These are phyloP conservation scores for Typha latifolia DNA, from an alignment of 176 grass and related monocot species.

Conservation along the genomic window DNA sequence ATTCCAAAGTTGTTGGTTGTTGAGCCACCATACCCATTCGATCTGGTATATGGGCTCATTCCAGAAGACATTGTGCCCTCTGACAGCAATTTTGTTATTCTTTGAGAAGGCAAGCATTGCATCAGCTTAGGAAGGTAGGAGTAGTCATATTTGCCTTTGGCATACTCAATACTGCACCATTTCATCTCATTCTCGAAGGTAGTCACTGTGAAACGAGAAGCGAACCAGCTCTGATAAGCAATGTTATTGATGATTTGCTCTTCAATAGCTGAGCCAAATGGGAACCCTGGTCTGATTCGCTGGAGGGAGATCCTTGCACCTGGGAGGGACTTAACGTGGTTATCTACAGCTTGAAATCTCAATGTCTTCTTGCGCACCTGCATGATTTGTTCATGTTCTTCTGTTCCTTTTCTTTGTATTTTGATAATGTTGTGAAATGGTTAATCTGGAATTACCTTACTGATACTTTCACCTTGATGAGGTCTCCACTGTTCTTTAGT, in stretches of 20 bases:
- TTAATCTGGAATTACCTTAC: constrained; percentile 20
- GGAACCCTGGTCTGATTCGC: constrained; percentile 44
- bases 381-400: background rate
- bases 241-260: constrained; percentile 42
- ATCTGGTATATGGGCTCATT: constrained; percentile 34
- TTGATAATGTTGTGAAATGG: background rate
- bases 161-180: constrained; percentile 61
- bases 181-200: constrained; percentile 99
- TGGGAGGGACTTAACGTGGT: constrained; percentile 30
- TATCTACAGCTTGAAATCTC: constrained; percentile 30
- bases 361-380: constrained; percentile 27
- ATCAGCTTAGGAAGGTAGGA: constrained; percentile 43
- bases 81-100: constrained; percentile 2
- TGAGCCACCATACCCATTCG: constrained; percentile 23
- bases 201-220: constrained; percentile 70
- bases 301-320: constrained; percentile 43
- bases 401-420: background rate
- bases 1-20: constrained; percentile 21
- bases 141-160: constrained; percentile 47
- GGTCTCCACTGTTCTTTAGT: constrained; percentile 53
- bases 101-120: constrained; percentile 56
- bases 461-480: constrained; percentile 45
- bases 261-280: constrained; percentile 62
- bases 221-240: constrained; percentile 66
- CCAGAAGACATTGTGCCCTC: constrained; percentile 86